Conservation (phyloP, 768 basidiomycete species). For the Lactarius quietus region DNA sequence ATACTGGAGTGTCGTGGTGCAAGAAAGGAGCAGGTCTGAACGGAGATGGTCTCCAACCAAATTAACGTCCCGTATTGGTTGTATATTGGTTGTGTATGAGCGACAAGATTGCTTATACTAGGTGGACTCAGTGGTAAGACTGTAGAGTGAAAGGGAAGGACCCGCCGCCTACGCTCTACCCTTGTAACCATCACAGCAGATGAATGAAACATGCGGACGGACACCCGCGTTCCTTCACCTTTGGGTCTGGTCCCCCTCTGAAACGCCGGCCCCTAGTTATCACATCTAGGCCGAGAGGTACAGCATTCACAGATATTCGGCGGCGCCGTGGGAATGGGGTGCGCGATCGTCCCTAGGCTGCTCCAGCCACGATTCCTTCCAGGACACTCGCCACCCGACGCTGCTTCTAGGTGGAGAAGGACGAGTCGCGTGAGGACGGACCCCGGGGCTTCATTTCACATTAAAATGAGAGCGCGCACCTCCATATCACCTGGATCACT, state of each 20-base stretch:
- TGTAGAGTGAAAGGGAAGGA: background rate
- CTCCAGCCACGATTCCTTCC: constrained; percentile 41
- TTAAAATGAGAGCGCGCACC: constrained; percentile 40
- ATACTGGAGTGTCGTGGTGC: background rate
- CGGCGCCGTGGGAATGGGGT: background rate
- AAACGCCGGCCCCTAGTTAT: constrained; percentile 4
- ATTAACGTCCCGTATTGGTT: background rate
- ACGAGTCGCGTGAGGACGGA: constrained; percentile 7
- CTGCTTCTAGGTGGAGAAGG: constrained; percentile 48
- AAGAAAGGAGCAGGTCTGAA: background rate
- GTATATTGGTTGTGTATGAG: background rate
- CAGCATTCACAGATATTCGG: background rate
- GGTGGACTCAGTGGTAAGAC: background rate
- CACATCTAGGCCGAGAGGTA: background rate
- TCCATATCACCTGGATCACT: constrained; percentile 47
- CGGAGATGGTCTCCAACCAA: background rate
- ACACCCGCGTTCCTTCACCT: constrained; percentile 4
- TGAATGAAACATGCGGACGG: constrained; percentile 6
- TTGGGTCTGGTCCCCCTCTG: constrained; percentile 8
- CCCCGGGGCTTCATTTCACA: background rate
- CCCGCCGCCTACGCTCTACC: background rate
- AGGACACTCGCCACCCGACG: constrained; percentile 67
- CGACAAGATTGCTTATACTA: background rate
- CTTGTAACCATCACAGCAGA: background rate
- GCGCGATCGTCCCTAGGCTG: constrained; percentile 10